Conservation (phyloP, 257 asterid species). For the Plantago major region DNA sequence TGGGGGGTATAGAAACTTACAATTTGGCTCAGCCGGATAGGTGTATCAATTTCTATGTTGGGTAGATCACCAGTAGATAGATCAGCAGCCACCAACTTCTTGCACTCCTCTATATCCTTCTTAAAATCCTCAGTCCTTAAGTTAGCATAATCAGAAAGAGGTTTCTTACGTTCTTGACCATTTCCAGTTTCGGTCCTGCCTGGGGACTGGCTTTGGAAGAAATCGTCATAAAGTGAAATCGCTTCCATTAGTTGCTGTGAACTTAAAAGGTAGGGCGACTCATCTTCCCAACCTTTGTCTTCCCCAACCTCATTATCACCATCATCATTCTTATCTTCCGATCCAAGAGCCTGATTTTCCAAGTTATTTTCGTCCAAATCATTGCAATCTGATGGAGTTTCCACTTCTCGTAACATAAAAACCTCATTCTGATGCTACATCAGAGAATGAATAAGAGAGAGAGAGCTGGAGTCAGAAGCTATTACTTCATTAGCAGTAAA, state of each 20-base stretch:
- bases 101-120: conserved; percentile 85
- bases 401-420: conserved; percentile 33
- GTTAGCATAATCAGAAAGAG: conserved; percentile 64
- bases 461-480: not conserved
- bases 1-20: conserved; percentile 28
- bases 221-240: conserved; percentile 67
- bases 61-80: conserved; percentile 45
- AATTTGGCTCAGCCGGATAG: conserved; percentile 83
- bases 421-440: conserved; percentile 35
- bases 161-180: conserved; percentile 30
- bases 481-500: not conserved
- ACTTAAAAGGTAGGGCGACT: conserved; percentile 55
- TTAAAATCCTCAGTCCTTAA: conserved; percentile 71
- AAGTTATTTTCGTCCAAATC: conserved; percentile 24
- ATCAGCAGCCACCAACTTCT: conserved; percentile 45
- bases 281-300: conserved; percentile 81
- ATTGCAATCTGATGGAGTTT: conserved; percentile 28
- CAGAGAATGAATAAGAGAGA: conserved; percentile 3
- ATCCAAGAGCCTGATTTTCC: conserved; percentile 27
- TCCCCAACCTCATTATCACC: conserved; percentile 31
- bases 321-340: conserved; percentile 27
- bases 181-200: conserved; percentile 45
- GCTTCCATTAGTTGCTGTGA: conserved; percentile 95
- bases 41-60: conserved; percentile 54
- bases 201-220: conserved; percentile 90